Percentiles rank a stretch among this genome's conserved stretches.
Conservation (phyloP, 31 red algal genomes). For the Endocladia muricata region DNA sequence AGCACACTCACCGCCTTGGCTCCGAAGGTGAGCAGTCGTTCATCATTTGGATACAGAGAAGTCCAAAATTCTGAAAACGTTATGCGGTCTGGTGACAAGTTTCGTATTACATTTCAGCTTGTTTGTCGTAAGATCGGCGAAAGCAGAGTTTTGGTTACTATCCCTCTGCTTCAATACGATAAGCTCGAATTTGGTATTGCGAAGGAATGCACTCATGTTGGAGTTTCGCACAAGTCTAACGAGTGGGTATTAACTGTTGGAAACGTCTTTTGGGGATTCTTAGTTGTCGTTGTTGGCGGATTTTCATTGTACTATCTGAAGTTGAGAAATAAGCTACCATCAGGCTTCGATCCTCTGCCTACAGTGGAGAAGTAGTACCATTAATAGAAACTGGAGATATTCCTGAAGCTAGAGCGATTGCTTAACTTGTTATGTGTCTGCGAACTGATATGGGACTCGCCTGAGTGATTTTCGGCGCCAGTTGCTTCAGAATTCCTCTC, state of each 20-base stretch:
- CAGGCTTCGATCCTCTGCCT: constrained; percentile 15
- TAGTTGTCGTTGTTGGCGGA: background rate
- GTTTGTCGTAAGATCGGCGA: constrained; percentile 56
- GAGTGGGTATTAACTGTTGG: constrained; percentile 54
- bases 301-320: background rate
- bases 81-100: constrained; percentile 27
- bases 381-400: background rate
- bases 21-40: constrained; percentile 17
- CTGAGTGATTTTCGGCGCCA: too few relatives aligned
- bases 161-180: constrained; percentile 55
- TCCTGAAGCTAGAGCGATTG: background rate
- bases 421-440: too few relatives aligned
- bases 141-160: constrained; percentile 61
- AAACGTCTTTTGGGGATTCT: constrained; percentile 16
- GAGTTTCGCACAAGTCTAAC: constrained; percentile 37
- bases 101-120: constrained; percentile 52
- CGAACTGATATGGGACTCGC: too few relatives aligned
- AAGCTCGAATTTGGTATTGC: constrained; percentile 78
- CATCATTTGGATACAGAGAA: constrained; percentile 23
- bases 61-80: constrained; percentile 16
- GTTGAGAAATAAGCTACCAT: background rate
- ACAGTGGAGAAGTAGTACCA: background rate
- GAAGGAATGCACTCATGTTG: constrained; percentile 60
- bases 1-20: constrained; percentile 15
- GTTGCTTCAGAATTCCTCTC: too few relatives aligned